Evolutionary conservation across 257 asterid species (phyloP), one percentile per base, ranked within the genome.

Genomic region (Solanum tacnaense): DNA sequence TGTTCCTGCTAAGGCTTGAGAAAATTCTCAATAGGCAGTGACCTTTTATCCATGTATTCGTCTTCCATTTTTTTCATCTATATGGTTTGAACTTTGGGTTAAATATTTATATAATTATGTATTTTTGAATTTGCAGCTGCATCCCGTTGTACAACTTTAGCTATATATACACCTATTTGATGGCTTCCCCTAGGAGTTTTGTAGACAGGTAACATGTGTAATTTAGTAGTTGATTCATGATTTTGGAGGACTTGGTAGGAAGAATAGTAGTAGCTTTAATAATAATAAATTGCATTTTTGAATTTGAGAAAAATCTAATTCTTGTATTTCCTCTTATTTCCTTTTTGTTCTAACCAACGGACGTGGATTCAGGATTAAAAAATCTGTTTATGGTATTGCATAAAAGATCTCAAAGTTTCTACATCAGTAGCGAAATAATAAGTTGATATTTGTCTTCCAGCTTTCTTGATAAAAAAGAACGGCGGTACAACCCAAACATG

Each of bases 91-190:
- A 25, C 60, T 78, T 78, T 25, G 62, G 18, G 23, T 39, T 78
- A n/a, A 5, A 39, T n/a, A 76, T 76, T 76, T 76, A 76, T 76
- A 25, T 39, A 76, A 39, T n/a, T 39, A 39, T 7, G 35, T 76
- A 3, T 15, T 39, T 39, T 11, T 78, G 29, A 13, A 39, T 78
- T 88, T 89, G 92, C 98, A 97, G 98, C 88, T 97, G 99, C 89
- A 95, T 90, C 76, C 98, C 99, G 23, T 90, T 97, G 92, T 96
- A 96, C 98, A 94, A 92, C 95, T 97, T 97, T 95, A 95, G 98
- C 94, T 94, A 93, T 91, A 87, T 92, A 74, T 96, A 97, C 93
- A 89, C 84, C 90, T 93, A 96, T 90, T 88, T 97, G 74, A 91
- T 91, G 96, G 92, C 87, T 89, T 97, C 99, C 89, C 98, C 98